Evolutionary conservation across 306 rosid genomes (phyloP), one percentile per base, ranked within the genome.

Genomic region (Cucurbita pepo): DNA sequence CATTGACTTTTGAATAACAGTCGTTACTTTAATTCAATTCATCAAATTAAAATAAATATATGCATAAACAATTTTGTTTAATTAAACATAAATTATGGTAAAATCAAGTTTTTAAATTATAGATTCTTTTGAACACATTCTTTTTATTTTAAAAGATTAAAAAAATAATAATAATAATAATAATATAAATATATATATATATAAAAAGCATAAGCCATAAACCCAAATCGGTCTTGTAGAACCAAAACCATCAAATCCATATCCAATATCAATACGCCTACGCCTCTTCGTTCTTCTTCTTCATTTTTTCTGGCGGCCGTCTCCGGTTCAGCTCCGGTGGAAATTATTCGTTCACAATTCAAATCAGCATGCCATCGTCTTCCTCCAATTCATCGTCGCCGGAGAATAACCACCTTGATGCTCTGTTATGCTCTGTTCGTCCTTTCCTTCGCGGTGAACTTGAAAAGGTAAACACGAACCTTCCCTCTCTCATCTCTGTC

Each of bases 361-460:
- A 4, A 3, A 11, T 7, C 18, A 45, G 37, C 59, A 76, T 76
- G 79, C 79, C 74, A 2, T 50, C 79, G 3, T 3, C 64, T 8
- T 58, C 78, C 6, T 15, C 63, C 43, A 11, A 10, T 3, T 8
- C 58, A 16, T 45, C 25, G 3, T 6, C 38, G 14, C 51, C 71
- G 37, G 73, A 47, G 21, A 47, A 2, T 10, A 40, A 19, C 44
- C 53, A 57, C 72, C 74, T 84, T 15, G 73, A 80, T 50, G 21
- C 18, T 52, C 87, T 93, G 53, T 9, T 93, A 3, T 85, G 80
- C 16, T 79, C 87, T 0, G 87, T 85, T 36, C 91, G 91, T 19
- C 96, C 98, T 7, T 88, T 93, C 84, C 89, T 93, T 47, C 90
- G 94, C 4, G 91, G 85, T 12, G 98, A 93, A 50, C 81, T 88